A percentile compares a stretch with the other conserved stretches of the same genome.
Evolutionary conservation across 495 filamentous ascomycete genomes (phyloP).

Genomic region (Neohortaea acidophila): DNA sequence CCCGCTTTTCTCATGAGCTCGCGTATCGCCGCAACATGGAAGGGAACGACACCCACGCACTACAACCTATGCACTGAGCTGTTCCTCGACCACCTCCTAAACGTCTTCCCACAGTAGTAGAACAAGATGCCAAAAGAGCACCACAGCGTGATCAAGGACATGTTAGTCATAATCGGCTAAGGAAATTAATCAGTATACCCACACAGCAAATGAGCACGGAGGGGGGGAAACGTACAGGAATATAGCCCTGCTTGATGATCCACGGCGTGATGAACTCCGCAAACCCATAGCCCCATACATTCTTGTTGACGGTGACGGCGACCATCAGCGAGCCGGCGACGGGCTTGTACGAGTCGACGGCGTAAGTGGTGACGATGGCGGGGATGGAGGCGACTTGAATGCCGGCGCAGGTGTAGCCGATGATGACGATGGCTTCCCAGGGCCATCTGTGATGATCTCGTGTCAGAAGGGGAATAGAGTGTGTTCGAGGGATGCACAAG

Average conservation of each 20-base stretch:
- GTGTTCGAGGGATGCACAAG: neutral
- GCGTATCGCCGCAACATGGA: too few species aligned
- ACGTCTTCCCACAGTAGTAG: constrained; percentile 42
- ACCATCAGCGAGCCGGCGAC: constrained; percentile 28
- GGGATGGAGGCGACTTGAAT: constrained; percentile 45
- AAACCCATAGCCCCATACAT: constrained; percentile 30
- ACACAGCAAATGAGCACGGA: too few species aligned
- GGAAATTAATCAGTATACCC: too few species aligned
- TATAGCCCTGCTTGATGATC: constrained; percentile 18
- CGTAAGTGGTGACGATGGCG: constrained; percentile 36
- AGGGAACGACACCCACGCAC: too few species aligned
- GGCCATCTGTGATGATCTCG: constrained; percentile 26
- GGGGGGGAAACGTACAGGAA: too few species aligned
- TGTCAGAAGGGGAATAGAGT: neutral
- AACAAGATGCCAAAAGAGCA: constrained; percentile 40
- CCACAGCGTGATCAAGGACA: constrained; percentile 37
- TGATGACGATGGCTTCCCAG: constrained; percentile 39
- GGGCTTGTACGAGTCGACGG: constrained; percentile 47
- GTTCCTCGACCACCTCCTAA: constrained; percentile 39
- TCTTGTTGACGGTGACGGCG: constrained; percentile 30
- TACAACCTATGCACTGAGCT: constrained; percentile 40
- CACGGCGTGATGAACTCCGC: constrained; percentile 26
- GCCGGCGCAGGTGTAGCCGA: constrained; percentile 40
- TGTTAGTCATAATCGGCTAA: constrained; percentile 43
- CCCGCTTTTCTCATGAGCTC: too few species aligned